Evolutionary conservation across 495 filamentous ascomycete species (phyloP).

Genomic region (Penicillium coffeae): DNA sequence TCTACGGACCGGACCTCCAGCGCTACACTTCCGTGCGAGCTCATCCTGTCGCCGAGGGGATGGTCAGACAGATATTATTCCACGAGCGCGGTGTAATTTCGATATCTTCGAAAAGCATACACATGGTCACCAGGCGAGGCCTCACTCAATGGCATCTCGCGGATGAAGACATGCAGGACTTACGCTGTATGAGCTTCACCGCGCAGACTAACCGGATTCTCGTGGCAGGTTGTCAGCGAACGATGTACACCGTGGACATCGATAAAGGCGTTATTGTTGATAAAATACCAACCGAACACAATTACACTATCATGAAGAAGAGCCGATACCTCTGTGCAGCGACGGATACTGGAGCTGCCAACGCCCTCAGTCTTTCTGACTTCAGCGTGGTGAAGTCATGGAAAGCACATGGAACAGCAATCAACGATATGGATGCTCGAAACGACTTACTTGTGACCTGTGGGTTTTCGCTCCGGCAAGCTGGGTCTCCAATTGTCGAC

Average conservation of each 20-base stretch:
- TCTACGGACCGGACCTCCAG: constrained; percentile 75
- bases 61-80: constrained; percentile 76
- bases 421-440: constrained; percentile 94
- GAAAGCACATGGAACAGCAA: constrained; percentile 77
- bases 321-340: constrained; percentile 89
- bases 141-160: constrained; percentile 80
- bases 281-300: constrained; percentile 64
- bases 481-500: constrained; percentile 68
- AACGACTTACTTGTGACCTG: constrained; percentile 91
- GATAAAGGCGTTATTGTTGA: constrained; percentile 77
- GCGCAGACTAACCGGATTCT: constrained; percentile 81
- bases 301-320: constrained; percentile 87
- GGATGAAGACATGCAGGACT: constrained; percentile 72
- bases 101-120: constrained; percentile 71
- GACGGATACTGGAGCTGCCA: constrained; percentile 75
- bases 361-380: constrained; percentile 75
- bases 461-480: constrained; percentile 76
- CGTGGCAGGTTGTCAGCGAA: constrained; percentile 77
- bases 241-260: constrained; percentile 87
- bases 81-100: constrained; percentile 82
- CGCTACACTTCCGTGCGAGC: constrained; percentile 74
- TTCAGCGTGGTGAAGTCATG: constrained; percentile 78
- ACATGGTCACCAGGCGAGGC: constrained; percentile 79
- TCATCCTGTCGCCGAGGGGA: constrained; percentile 62
- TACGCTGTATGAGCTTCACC: constrained; percentile 92